Evolutionary conservation across 1,284 basidiomycete genomes (phyloP).

Genomic region (Tilletia setariae): DNA sequence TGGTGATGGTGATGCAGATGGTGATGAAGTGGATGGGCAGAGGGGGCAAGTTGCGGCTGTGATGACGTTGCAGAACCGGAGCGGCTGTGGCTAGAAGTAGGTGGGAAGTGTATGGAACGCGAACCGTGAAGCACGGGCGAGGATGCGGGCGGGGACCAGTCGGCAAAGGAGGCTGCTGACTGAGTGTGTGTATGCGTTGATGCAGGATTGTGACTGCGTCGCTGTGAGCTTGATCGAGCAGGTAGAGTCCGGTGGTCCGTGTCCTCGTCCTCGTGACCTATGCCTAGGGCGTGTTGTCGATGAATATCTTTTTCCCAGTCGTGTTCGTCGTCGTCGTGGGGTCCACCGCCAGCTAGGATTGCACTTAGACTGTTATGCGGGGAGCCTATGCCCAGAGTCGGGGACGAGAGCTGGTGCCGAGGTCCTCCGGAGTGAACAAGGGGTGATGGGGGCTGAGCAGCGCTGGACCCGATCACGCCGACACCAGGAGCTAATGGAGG

Average conservation of each 20-base stretch:
- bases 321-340: conserved; percentile 13
- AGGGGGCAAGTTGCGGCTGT: too few relatives aligned
- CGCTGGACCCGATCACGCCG: not conserved
- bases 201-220: not conserved
- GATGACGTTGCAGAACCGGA: not conserved
- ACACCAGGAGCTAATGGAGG: not conserved
- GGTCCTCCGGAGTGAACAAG: not conserved
- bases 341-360: not conserved
- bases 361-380: conserved; percentile 7
- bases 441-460: not conserved
- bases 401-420: not conserved
- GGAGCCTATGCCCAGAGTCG: not conserved
- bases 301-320: conserved; percentile 7
- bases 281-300: not conserved
- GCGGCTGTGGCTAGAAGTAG: not conserved
- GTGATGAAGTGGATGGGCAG: not conserved
- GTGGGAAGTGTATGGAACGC: not conserved
- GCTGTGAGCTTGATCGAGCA: not conserved
- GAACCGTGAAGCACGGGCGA: not conserved
- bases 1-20: not conserved
- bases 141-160: conserved; percentile 10
- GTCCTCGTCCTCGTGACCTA: not conserved
- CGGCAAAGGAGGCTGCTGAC: conserved; percentile 11
- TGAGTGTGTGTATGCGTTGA: conserved; percentile 2
- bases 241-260: not conserved